Evolutionary conservation across 768 basidiomycete species (phyloP), one percentile per base, ranked within the genome.

Genomic region (Leucogyrophana mollusca): DNA sequence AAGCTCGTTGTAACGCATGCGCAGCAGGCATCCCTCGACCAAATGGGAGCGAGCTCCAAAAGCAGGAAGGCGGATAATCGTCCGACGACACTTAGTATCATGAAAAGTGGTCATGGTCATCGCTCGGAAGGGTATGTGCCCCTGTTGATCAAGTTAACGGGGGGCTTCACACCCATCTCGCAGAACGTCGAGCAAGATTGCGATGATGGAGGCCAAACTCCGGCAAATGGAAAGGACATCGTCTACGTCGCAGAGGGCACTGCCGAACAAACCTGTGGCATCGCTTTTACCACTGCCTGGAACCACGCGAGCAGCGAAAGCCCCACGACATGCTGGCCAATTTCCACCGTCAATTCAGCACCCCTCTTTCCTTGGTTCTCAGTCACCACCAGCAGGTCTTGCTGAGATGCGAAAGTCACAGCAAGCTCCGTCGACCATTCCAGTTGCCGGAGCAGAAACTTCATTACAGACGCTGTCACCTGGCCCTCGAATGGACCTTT

Each of bases 121-220:
- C 79, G 68, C 58, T 75, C 64, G 50, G 74, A 75, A 53, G 71
- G 73, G 81, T 64, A 17, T 4, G 33, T 50, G 45, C 21, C 20
- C 6, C 17, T 44, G 6, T 17, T 8, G 33, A 13, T 30, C 32
- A n/a, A 25, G 9, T 24, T 20, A 50, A 54, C 22, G 34, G 40
- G 45, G 37, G 23, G 13, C 20, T 52, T 59, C 16, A 57, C 34
- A 17, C 24, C 18, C 20, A 46, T 30, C 40, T 46, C 56, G 56
- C 37, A 94, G 90, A 40, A 94, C 90, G 2, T 71, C 78, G 35
- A 84, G 83, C 56, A 96, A 97, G 68, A 99, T 99, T 55, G 93
- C 94, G 7, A 80, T 86, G 58, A 87, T 97, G 78, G 96, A 99
- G 67, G 95, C 95, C 2, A 99, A 99, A 66, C 73, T 99, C 18